A percentile compares a stretch with the other conserved stretches of the same genome.
These are phyloP conservation scores for Fragaria ananassa DNA, from an alignment of 306 rosid species.

Conservation along the genomic window DNA sequence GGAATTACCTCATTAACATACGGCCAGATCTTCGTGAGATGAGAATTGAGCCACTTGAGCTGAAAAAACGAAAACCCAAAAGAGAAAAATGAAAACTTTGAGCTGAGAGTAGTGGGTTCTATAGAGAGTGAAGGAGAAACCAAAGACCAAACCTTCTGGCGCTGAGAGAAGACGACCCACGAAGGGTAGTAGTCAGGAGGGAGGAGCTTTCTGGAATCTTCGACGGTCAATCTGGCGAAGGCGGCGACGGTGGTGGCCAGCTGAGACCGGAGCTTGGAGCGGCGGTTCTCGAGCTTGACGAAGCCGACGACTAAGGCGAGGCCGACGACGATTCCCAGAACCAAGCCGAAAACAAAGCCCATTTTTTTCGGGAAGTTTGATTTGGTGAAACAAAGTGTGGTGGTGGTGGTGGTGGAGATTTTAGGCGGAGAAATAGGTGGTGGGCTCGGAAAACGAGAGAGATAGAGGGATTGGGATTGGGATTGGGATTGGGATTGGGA, in stretches of 20 bases:
- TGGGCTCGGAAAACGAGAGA: not conserved
- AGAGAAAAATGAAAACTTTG: constrained; percentile 13
- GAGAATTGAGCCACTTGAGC: constrained; percentile 81
- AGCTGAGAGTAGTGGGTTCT: not conserved
- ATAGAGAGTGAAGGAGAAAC: constrained; percentile 28
- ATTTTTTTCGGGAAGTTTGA: not conserved
- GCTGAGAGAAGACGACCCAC: constrained; percentile 82
- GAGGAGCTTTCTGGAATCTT: constrained; percentile 83
- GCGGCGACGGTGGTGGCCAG: constrained; percentile 75
- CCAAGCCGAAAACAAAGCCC: constrained; percentile 78
- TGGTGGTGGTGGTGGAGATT: not conserved
- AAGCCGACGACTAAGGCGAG: constrained; percentile 53
- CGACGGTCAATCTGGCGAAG: constrained; percentile 76
- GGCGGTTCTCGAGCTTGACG: constrained; percentile 61
- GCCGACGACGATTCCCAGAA: constrained; percentile 60
- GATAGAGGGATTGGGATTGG: too few relatives aligned
- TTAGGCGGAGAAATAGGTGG: not conserved
- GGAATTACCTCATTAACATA: constrained; percentile 68
- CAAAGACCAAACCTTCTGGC: constrained; percentile 68
- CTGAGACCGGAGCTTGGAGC: constrained; percentile 61
- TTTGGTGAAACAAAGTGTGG: not conserved
- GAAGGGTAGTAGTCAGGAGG: constrained; percentile 79
- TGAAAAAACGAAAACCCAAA: constrained; percentile 25
- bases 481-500: too few relatives aligned
- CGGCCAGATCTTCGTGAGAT: constrained; percentile 92